Percentiles rank a stretch among this genome's conserved stretches.
Conservation (phyloP, 129 eudicot species). For the Artemisia argyi region DNA sequence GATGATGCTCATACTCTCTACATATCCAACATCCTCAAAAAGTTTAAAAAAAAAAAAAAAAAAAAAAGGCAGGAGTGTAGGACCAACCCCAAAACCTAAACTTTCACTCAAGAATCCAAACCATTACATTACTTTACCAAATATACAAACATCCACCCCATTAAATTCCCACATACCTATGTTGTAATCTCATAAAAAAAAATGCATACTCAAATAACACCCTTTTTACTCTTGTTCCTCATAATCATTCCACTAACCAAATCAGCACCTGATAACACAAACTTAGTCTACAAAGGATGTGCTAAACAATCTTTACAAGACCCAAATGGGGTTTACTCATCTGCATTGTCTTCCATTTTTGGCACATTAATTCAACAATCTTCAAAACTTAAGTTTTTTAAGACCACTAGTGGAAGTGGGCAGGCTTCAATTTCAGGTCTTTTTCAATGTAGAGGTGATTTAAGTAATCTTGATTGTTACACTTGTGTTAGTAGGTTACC, state of each 20-base stretch:
- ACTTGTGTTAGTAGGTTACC: conserved; percentile 72
- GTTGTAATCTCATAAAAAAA: conserved; percentile 16
- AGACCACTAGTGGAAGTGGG: conserved; percentile 64
- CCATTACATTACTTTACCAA: conserved; percentile 28
- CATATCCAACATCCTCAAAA: not conserved
- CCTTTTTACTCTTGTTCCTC: conserved; percentile 23
- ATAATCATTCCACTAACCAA: conserved; percentile 28
- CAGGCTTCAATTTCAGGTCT: conserved; percentile 65
- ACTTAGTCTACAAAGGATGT: conserved; percentile 87
- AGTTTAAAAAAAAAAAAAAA: conserved; percentile 17
- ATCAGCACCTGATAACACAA: conserved; percentile 64
- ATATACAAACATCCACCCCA: conserved; percentile 22
- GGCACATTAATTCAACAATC: conserved; percentile 77
- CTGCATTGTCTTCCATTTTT: conserved; percentile 72
- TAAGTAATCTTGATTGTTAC: conserved; percentile 73
- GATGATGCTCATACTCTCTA: too few species aligned
- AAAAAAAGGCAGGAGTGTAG: not conserved
- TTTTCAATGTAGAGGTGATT: conserved; percentile 86
- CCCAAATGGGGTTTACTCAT: conserved; percentile 79
- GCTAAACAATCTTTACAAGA: conserved; percentile 71
- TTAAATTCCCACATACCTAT: conserved; percentile 16
- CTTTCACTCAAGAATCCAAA: conserved; percentile 36
- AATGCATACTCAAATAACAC: conserved; percentile 27
- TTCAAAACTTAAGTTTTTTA: conserved; percentile 69
- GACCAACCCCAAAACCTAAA: conserved; percentile 27